Evolutionary conservation across 345 rosid genomes (phyloP).

Genomic region (Arabidopsis thaliana): DNA sequence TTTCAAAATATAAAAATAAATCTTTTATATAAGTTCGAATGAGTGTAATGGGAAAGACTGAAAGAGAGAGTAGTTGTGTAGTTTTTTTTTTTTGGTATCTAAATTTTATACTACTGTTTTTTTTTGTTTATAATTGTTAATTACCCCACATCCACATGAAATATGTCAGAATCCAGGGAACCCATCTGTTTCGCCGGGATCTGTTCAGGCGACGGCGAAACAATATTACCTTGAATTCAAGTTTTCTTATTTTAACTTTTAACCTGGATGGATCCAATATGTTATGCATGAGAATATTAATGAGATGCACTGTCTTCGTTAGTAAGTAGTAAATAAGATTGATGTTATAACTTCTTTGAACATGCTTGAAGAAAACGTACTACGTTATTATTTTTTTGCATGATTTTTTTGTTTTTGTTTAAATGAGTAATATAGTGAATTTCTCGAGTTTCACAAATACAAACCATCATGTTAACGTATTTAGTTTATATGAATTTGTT

Average conservation of each 20-base stretch:
- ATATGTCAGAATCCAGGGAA: conserved; percentile 48
- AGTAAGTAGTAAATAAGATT: not conserved
- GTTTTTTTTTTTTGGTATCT: not conserved
- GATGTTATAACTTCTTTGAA: conserved; percentile 4
- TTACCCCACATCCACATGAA: conserved; percentile 58
- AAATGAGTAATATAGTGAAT: not conserved
- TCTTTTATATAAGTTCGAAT: not conserved
- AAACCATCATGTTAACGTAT: not conserved
- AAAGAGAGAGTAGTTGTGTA: conserved; percentile 12
- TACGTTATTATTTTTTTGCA: not conserved
- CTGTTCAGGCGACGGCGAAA: conserved; percentile 38
- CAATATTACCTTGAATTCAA: conserved; percentile 15
- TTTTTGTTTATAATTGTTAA: conserved; percentile 20
- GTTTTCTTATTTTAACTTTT: not conserved
- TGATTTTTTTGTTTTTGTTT: not conserved
- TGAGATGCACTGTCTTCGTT: conserved; percentile 1
- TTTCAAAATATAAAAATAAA: not conserved
- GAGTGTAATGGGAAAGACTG: not conserved
- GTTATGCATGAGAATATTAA: not conserved
- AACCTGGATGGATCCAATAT: not conserved
- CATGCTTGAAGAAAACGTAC: not conserved
- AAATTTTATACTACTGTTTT: conserved; percentile 20
- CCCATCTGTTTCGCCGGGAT: conserved; percentile 40
- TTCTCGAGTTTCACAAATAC: not conserved
- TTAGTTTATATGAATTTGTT: not conserved